Base-by-base conservation (phyloP, 768 basidiomycete species). In the Hygrophorus pudorinus region DNA sequence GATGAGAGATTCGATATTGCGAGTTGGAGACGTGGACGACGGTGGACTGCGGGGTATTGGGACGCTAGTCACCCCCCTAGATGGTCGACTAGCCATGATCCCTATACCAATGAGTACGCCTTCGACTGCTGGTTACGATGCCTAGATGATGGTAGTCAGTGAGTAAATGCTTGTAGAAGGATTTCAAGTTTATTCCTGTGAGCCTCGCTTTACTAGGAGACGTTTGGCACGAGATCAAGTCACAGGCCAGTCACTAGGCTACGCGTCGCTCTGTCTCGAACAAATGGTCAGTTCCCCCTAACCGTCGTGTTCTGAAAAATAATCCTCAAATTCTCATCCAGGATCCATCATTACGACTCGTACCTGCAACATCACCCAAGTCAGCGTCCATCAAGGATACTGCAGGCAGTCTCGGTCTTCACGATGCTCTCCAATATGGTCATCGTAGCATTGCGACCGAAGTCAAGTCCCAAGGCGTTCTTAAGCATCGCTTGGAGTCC, bases 381-480 rank as follows among this genome's bases (percentile, higher is more conserved):
- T 65, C 73, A 10, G 85, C 82, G 2, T 78, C 85, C 4, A 57
- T 85, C 37, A 63, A 73, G 48, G 72, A 79, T 59, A 88, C 79
- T 5, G 73, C 78, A 42, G 85, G 83, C 62, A 72, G 72, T 50
- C 66, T 88, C 43, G 93, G 92, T 32, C 70, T 91, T 1, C 94
- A 96, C 60, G 91, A 97, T 60, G 79, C 87, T 2, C 73, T 99
- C 44, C 73, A 78, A 41, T 79, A 93, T 63, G 94, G 94, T 2
- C 79, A 82, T 16, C 77, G 85, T 47, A 88, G 72, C 54, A 73
- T 97, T 49, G 84, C 85, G 0, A 73, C 82, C 14, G 83, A 91
- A 54, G 69, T 81, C 9, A 75, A 80, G 49, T 69, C 78, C 8
- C 70, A 72, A 29, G 72, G 72, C 54, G 65, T 70, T 4, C 57